Evolutionary conservation across 2,329 filamentous ascomycete genomes (phyloP), one percentile per base, ranked within the genome.

Genomic region (Claviceps monticola): DNA sequence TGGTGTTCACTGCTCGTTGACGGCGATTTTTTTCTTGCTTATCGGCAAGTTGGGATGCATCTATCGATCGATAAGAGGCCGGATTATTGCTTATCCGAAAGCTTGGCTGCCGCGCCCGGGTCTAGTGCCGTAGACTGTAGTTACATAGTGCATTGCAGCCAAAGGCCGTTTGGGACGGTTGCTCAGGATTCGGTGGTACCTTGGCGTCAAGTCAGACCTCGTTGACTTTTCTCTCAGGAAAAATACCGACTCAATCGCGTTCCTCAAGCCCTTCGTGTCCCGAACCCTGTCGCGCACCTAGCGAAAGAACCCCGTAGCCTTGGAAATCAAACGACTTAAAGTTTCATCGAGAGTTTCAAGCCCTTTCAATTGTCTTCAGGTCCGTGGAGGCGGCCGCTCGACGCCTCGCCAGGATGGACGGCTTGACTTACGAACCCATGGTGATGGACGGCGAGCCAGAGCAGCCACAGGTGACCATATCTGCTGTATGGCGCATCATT

Each of bases 351-450:
- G 23, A 14, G 23, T 5, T 11, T 34, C 11, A 26, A 34, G 9
- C 9, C 29, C 17, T 17, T n/a, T 50, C 19, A 23, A 34, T 34
- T 11, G 29, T 43, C 13, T 23, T 23, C 41, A 34, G 47, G 46
- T 11, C 47, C 51, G 53, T 46, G 17, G 14, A n/a, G 36, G 51
- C 26, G 53, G 51, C 42, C 45, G 21, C 29, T 42, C 37, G 11
- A 23, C n/a, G 19, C 43, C 44, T 55, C 49, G 51, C 52, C 56
- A 62, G 55, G 50, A 70, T 70, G 67, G 67, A 70, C 56, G 64
- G 64, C 52, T 79, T 80, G 76, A 76, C 80, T 58, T 80, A 80
- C 66, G 78, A 81, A 57, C 70, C 74, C 38, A 76, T 79, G 74
- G 73, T 75, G 64, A 74, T 79, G 69, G 77, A 80, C 58, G 74